Evolutionary conservation across 768 basidiomycete species (phyloP), one percentile per base, ranked within the genome.

Genomic region (Hericium alpestre): DNA sequence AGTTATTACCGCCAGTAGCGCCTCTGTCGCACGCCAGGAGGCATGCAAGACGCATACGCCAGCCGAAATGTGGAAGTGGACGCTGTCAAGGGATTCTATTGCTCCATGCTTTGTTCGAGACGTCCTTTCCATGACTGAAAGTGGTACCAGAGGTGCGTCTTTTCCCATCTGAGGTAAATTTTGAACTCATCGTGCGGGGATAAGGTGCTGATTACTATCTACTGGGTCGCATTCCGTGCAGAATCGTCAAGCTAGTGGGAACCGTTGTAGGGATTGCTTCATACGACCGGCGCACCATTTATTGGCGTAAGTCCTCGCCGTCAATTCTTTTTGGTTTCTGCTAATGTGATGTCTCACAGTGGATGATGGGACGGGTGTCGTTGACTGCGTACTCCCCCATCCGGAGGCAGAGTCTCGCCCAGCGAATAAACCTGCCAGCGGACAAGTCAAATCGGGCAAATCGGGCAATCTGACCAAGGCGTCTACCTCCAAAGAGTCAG

Each of bases 351-450:
- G 3, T 16, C 48, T 18, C 6, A 27, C 53, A 90, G 86, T 90
- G 58, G 89, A 91, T 64, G 89, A 91, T 62, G 86, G 87, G 5
- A 86, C 87, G 1, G 81, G 73, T 27, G 81, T 85, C 3, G 74
- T 91, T 23, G 87, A 90, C 49, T 90, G 88, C 63, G 64, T 72
- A 2, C 76, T 81, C 64, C 73, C 70, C 22, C 71, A 72, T 43
- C 66, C 69, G 5, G 60, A 67, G 22, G 65, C 66, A 10, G 59
- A 64, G 0, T 66, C 54, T 59, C 50, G 38, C 20, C 27, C 56
- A 38, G 32, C 54, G 12, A 55, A 53, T 47, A 11, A 63, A 55
- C 56, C 40, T 16, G 23, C 49, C 10, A 53, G 23, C 49, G 22
- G 49, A 53, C 49, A 20, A n/a, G 15, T 38, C 49, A 32, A 32